These are phyloP conservation scores for Podila epigama DNA, from an alignment of 192 early-diverging fungal species.

Conservation along the genomic window DNA sequence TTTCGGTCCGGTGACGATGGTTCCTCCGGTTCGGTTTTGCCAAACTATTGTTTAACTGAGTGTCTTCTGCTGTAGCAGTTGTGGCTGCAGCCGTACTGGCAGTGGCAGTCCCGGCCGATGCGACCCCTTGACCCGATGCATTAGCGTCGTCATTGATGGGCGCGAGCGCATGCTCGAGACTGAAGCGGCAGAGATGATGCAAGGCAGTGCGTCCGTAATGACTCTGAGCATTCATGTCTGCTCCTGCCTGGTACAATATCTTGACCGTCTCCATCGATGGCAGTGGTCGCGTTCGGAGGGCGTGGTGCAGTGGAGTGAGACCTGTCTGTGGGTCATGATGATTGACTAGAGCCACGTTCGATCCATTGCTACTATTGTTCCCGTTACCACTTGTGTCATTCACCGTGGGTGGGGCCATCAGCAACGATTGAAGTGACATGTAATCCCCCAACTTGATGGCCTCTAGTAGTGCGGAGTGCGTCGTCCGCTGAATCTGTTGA, in stretches of 20 bases:
- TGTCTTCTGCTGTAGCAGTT: background rate
- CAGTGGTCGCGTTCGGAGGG: conserved; percentile 61
- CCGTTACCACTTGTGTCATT: conserved; percentile 6
- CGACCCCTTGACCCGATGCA: background rate
- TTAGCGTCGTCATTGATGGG: conserved; percentile 16
- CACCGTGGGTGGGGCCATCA: conserved; percentile 49
- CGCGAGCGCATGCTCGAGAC: conserved; percentile 42
- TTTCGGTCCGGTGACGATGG: conserved; percentile 26
- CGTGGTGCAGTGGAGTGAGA: conserved; percentile 67
- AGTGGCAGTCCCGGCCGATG: background rate
- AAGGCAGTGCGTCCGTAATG: conserved; percentile 60
- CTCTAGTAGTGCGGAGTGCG: conserved; percentile 57
- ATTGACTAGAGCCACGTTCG: conserved; percentile 44
- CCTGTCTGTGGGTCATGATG: conserved; percentile 64
- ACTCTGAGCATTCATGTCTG: conserved; percentile 61
- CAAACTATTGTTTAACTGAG: too few relatives aligned
- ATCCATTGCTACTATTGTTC: background rate
- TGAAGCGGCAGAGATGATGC: conserved; percentile 59
- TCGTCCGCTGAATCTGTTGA: conserved; percentile 45
- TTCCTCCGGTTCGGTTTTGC: conserved; percentile 7
- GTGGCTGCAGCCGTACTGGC: background rate
- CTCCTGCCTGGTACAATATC: conserved; percentile 60
- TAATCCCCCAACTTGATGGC: conserved; percentile 69
- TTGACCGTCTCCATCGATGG: conserved; percentile 59
- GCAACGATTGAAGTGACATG: conserved; percentile 56